Percentiles rank a stretch among this genome's conserved stretches.
Evolutionary conservation across 2,329 filamentous ascomycete genomes (phyloP).

Genomic region (Penicillium thymicola): DNA sequence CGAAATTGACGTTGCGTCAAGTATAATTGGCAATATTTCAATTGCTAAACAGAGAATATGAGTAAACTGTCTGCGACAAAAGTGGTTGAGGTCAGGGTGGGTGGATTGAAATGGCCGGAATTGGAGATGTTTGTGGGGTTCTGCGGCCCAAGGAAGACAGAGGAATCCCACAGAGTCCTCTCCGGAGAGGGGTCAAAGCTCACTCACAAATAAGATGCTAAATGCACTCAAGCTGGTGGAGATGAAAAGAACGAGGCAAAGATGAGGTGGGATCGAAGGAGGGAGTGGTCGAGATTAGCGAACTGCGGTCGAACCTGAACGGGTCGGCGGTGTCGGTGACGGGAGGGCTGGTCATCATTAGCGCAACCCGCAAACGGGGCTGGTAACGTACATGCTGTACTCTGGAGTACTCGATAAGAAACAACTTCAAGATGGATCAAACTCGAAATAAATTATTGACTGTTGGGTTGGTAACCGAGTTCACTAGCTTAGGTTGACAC

Average conservation of each 20-base stretch:
- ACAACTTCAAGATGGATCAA: not conserved
- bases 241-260: not conserved
- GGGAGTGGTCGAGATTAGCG: slow-evolving; percentile 16
- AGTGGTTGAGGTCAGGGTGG: slow-evolving; percentile 8
- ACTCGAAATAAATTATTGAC: not conserved
- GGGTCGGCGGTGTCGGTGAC: slow-evolving; percentile 14
- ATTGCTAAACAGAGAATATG: slow-evolving; percentile 5
- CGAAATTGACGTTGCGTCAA: slow-evolving; percentile 8
- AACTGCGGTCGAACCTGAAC: slow-evolving; percentile 16
- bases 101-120: slow-evolving; percentile 19
- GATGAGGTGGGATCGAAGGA: slow-evolving; percentile 5
- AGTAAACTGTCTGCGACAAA: slow-evolving; percentile 2
- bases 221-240: slow-evolving; percentile 6
- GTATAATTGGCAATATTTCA: slow-evolving; percentile 3
- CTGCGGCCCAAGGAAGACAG: slow-evolving; percentile 14
- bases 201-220: slow-evolving; percentile 20
- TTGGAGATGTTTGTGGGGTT: slow-evolving; percentile 28
- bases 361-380: slow-evolving; percentile 17
- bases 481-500: not conserved
- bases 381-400: not conserved
- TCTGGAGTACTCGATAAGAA: not conserved
- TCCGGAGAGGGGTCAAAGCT: not conserved
- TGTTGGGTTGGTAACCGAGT: not conserved
- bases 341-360: slow-evolving; percentile 16
- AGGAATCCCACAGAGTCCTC: slow-evolving; percentile 15